Evolutionary conservation across 2,329 filamentous ascomycete species (phyloP).

Genomic region (Gaeumannomyces sp.): DNA sequence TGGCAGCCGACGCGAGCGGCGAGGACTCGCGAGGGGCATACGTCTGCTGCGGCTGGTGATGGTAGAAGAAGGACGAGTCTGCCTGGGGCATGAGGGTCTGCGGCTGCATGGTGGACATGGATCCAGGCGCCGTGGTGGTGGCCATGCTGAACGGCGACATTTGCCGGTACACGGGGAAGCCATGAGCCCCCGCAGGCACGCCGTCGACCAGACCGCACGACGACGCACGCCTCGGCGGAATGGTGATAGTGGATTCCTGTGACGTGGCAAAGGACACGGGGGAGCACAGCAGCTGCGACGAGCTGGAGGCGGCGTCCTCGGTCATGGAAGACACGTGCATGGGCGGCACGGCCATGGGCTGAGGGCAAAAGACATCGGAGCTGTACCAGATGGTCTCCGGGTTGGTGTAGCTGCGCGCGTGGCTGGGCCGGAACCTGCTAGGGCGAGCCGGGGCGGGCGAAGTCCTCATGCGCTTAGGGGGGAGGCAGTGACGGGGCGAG

Average conservation of each 20-base stretch:
- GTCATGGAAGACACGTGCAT: neutral
- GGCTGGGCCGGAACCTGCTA: slow-evolving; percentile 37
- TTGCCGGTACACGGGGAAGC: slow-evolving; percentile 79
- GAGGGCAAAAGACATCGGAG: slow-evolving; percentile 29
- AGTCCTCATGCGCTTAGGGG: slow-evolving; percentile 53
- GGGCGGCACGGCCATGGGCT: slow-evolving; percentile 2
- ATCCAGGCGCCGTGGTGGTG: slow-evolving; percentile 20
- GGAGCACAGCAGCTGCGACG: slow-evolving; percentile 56
- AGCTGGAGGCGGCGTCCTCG: slow-evolving; percentile 23
- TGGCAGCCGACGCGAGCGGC: slow-evolving; percentile 32
- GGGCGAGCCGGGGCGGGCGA: slow-evolving; percentile 34
- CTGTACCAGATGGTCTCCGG: slow-evolving; percentile 47
- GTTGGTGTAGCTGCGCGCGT: slow-evolving; percentile 55
- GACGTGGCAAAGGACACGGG: slow-evolving; percentile 48
- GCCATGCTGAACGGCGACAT: slow-evolving; percentile 43
- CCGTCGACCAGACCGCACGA: slow-evolving; percentile 59
- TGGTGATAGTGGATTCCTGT: slow-evolving; percentile 37
- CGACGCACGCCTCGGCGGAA: slow-evolving; percentile 51
- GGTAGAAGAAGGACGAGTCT: slow-evolving; percentile 39
- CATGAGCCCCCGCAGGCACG: slow-evolving; percentile 60
- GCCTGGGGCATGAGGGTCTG: slow-evolving; percentile 24
- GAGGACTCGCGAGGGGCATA: slow-evolving; percentile 42
- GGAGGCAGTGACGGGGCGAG: slow-evolving; percentile 41
- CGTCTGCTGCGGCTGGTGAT: slow-evolving; percentile 18
- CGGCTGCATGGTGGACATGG: slow-evolving; percentile 20